These are phyloP conservation scores for Lobosporangium transversale DNA, from an alignment of 192 early-diverging fungal species.

Conservation along the genomic window DNA sequence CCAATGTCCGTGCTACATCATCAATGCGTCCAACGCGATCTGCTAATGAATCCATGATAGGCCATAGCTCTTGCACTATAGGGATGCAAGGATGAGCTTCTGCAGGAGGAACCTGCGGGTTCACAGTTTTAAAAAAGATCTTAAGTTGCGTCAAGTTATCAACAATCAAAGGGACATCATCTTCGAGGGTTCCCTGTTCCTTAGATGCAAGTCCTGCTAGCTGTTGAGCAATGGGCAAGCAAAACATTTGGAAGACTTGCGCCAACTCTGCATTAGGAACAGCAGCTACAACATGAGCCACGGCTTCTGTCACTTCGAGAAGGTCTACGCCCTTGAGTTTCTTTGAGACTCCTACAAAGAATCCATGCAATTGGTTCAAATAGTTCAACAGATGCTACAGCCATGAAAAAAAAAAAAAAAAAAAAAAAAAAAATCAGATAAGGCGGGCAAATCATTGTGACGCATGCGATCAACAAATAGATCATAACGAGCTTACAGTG, in stretches of 20 bases:
- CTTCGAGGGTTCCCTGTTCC: constrained; percentile 42
- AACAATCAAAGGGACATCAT: constrained; percentile 50
- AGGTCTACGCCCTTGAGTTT: constrained; percentile 75
- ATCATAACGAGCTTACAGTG: constrained; percentile 79
- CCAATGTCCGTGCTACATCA: constrained; percentile 60
- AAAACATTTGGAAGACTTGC: constrained; percentile 76
- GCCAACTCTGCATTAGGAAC: constrained; percentile 70
- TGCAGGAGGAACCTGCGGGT: constrained; percentile 55
- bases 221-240: constrained; percentile 75
- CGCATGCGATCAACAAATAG: too few species aligned
- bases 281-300: constrained; percentile 88
- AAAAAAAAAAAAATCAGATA: too few species aligned
- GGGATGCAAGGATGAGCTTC: constrained; percentile 73
- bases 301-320: constrained; percentile 85
- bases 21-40: constrained; percentile 59
- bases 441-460: too few species aligned
- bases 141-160: constrained; percentile 69
- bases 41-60: constrained; percentile 70
- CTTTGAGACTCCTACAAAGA: constrained; percentile 80
- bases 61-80: constrained; percentile 78
- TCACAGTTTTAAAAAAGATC: constrained; percentile 67
- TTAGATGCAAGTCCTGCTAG: constrained; percentile 69
- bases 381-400: constrained; percentile 77
- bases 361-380: constrained; percentile 81
- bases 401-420: constrained; percentile 6